phyloP scores from a whole-genome alignment of 768 basidiomycete genomes.

The Leccinellum rugosiceps region DNA sequence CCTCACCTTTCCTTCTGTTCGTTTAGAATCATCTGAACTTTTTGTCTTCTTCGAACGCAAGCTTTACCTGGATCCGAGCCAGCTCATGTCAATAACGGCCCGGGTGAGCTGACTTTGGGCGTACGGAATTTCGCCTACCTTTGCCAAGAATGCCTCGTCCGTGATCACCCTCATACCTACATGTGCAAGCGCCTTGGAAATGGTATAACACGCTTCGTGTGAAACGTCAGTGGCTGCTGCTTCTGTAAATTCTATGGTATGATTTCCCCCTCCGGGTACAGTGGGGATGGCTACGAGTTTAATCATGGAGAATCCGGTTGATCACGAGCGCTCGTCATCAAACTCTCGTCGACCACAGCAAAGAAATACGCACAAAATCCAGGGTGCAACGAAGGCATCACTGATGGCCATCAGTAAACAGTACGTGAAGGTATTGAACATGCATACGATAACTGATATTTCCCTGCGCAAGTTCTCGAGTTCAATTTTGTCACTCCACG shows the following conservation, averaged over 20 bases:
- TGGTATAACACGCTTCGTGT: constrained; percentile 63
- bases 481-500: background rate
- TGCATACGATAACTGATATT: constrained; percentile 71
- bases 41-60: constrained; percentile 48
- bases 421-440: background rate
- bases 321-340: background rate
- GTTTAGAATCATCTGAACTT: constrained; percentile 8
- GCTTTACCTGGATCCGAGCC: constrained; percentile 39
- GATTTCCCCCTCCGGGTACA: constrained; percentile 68
- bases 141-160: constrained; percentile 60
- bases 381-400: constrained; percentile 69
- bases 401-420: constrained; percentile 25
- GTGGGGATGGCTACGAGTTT: constrained; percentile 66
- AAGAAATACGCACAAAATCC: constrained; percentile 43
- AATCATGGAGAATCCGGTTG: background rate
- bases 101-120: background rate
- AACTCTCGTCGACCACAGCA: background rate
- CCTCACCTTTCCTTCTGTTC: background rate
- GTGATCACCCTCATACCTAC: constrained; percentile 65
- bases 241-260: constrained; percentile 65
- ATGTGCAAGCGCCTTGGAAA: constrained; percentile 69
- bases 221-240: constrained; percentile 58
- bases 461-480: constrained; percentile 15
- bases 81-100: background rate
- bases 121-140: constrained; percentile 37